Evolutionary conservation across 108 stramenopile genomes (phyloP), one percentile per base, ranked within the genome.

Genomic region (Pseudonitzschia delicatissima): DNA sequence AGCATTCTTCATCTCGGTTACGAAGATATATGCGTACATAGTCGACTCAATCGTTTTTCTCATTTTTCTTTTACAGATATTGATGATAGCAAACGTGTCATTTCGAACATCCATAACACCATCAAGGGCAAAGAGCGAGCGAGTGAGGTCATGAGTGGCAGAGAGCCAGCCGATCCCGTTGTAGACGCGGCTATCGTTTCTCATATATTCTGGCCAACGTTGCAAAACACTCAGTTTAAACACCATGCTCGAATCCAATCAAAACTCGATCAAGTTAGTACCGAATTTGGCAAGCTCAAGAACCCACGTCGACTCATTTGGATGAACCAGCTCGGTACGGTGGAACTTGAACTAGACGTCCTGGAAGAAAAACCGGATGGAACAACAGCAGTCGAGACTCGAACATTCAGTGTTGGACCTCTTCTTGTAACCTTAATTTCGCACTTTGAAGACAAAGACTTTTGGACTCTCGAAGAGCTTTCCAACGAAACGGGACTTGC

Each of bases 131-230:
- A 73, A 31, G 28, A 77, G 44, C 47, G 66, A 13, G 58, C 62
- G 20, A 58, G 29, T 5, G 26, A 52, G 18, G 39, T 57, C 15
- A 40, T 23, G 51, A 53, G 67, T 15, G 18, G 52, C 31, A 45
- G 58, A 72, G 9, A 44, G 49, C 28, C 71, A 33, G 74, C 69
- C 9, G 28, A 60, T 5, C 69, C 76, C 5, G 59, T 78, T 0
- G 77, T 96, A 13, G 93, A 96, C 61, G 89, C 86, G 20, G 84
- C 88, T 9, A 92, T 98, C 32, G 77, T 97, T 9, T 96, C 94
- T 4, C 93, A 98, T 48, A 94, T 95, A 50, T 99, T 96, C 76
- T 99, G 98, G 98, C 98, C 98, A 29, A 64, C 91, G n/a, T 71
- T 97, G 34, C 87, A 89, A 40, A 81, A 87, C 12, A 84, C 89